Evolutionary conservation across 164 flowering plant species (phyloP), one percentile per base, ranked within the genome.

Genomic region (Paratinospora sagittata): DNA sequence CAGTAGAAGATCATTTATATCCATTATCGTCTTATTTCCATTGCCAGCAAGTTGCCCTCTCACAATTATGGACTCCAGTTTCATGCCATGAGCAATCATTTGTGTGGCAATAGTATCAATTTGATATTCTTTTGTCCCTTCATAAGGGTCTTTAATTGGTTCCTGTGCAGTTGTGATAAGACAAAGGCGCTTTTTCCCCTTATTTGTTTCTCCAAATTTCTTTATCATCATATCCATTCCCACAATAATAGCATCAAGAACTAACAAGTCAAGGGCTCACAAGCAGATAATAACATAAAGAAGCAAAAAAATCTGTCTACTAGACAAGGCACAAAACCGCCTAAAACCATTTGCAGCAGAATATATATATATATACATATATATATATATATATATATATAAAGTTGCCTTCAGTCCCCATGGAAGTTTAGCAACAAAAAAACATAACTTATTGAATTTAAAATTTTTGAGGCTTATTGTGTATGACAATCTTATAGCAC

Each of bases 201-300:
- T 95, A 81, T 84, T 75, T 57, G 93, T 86, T n/a, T 72, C 71
- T 72, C 90, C 89, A 82, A 79, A 92, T 77, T 92, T 95, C 81
- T 92, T 95, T 72, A 95, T 89, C 78, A 95, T 78, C 89, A 91
- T 84, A 82, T 92, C 99, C 95, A 95, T 86, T 61, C 94, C 99
- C 70, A 92, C 97, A 72, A 92, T 88, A 78, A 95, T 82, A 57
- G 92, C 99, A 86, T 95, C 99, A 75, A 95, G 82, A 87, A 87
- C 98, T 94, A 65, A 61, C 37, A 71, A 49, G 90, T 90, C 80
- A 91, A 91, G 96, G 90, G 45, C 58, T 58, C 76, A 52, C 61
- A 55, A 55, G n/a, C n/a, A n/a, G 61, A 55, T 55, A 55, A 55
- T 55, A 8, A 55, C 23, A 55, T 6, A 21, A 55, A 43, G 24